Evolutionary conservation across 2,329 filamentous ascomycete genomes (phyloP), one percentile per base, ranked within the genome.

Genomic region (Onygenales sp.): DNA sequence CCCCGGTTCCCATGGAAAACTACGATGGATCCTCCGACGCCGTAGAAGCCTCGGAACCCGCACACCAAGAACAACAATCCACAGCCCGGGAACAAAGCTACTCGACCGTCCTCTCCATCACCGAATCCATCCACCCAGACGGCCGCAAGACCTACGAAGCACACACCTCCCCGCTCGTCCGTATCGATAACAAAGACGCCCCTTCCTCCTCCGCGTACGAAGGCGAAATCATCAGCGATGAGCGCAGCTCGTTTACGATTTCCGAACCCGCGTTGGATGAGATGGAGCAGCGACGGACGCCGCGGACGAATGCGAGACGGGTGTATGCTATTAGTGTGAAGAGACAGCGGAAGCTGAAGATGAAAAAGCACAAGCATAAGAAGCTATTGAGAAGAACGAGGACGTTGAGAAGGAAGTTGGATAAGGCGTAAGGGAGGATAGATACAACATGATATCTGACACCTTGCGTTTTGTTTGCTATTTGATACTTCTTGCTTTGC

Each of bases 331-430:
- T 98, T 68, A 95, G 89, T 67, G 92, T 96, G 62, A 90, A 86
- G 78, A 81, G 93, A 71, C 89, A 95, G 73, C 80, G 90, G 67
- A 94, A 93, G 76, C 76, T 96, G 66, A 95, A 90, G 83, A 98
- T 98, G 91, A 98, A 98, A 87, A 98, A 97, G 83, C 92, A 97
- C 82, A 98, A 98, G 84, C 95, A 95, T 75, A 97, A 96, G 90
- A 98, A 98, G 83, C 78, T 97, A 62, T 90, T 95, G 87, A 88
- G 86, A 79, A 82, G 84, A 72, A 96, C 92, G 66, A 83, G 92
- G 70, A 92, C 89, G 69, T 72, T 90, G 76, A 85, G 92, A 68
- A 84, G 90, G 68, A 95, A 91, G 77, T 77, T 93, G 64, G 89
- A 87, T 64, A 81, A 84, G 66, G 75, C 80, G 51, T 72, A 63